Base-by-base conservation (phyloP, 148 eudicot genomes). In the Cornus florida region DNA sequence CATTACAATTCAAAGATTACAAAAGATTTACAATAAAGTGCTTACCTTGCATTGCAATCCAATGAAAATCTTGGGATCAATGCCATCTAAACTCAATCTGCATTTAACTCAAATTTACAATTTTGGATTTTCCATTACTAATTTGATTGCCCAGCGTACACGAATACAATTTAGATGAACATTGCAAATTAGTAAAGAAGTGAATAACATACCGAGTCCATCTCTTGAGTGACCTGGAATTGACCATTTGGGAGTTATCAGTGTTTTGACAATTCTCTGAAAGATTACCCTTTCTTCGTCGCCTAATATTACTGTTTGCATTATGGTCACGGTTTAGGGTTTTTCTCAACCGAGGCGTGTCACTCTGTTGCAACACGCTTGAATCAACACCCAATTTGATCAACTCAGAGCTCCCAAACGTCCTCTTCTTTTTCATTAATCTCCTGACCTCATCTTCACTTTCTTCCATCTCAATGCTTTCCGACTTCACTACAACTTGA, bases 41-140 rank as follows among this genome's bases (percentile, higher is more conserved):
- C 91, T 85, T 78, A 83, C 99, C 99, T 96, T 85, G 92, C 98
- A 92, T 84, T 90, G 82, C 69, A 96, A 82, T 71, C 94, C 99
- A 79, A 92, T 78, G 56, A 93, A 89, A 39, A 79, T 87, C 81
- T 78, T 78, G 10, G 97, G 91, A 84, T 91, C 91, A 81, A 84
- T 91, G 38, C 90, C 92, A 66, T 91, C 90, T 71, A 80, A 88
- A 62, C 84, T 79, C 85, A 96, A 81, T 90, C 99, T 96, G 91
- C 72, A 41, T 76, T 78, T 39, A 28, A 64, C n/a, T 62, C 10
- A 11, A 16, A 62, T 1, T 62, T 62, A 17, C 19, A 62, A 62
- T 6, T 17, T 62, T 62, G 66, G 23, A 62, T 20, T n/a, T 62
- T 62, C 64, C 64, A 12, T 5, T 57, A 14, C 64, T 0, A 57